Percentiles rank a stretch among this genome's conserved stretches.
Conservation (phyloP, 2,329 filamentous ascomycete genomes). For the Trichoderma atroviride region DNA sequence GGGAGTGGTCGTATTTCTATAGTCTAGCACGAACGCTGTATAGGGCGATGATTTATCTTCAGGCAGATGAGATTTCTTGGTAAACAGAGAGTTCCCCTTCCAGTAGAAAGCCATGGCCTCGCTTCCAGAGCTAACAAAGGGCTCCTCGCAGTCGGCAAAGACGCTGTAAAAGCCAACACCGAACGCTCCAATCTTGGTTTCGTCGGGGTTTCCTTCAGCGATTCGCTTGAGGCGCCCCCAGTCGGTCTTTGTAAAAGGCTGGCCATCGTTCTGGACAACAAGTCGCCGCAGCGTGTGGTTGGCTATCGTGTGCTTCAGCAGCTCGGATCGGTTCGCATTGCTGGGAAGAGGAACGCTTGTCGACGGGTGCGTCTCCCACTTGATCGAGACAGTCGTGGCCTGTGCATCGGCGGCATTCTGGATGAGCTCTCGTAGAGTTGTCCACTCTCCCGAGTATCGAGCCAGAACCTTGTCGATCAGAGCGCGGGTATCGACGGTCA, state of each 20-base stretch:
- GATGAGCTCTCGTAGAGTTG: slow-evolving; percentile 84
- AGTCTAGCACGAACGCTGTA: slow-evolving; percentile 94
- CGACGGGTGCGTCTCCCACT: slow-evolving; percentile 89
- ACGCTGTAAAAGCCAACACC: slow-evolving; percentile 99
- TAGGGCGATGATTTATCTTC: slow-evolving; percentile 66
- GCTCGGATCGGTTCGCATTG: slow-evolving; percentile 66
- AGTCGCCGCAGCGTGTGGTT: slow-evolving; percentile 85
- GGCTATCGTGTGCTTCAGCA: slow-evolving; percentile 79
- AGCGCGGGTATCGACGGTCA: slow-evolving; percentile 95
- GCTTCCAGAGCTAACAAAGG: slow-evolving; percentile 89
- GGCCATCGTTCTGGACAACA: slow-evolving; percentile 91
- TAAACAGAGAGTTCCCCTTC: slow-evolving; percentile 98
- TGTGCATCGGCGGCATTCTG: slow-evolving; percentile 98
- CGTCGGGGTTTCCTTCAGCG: slow-evolving; percentile 97
- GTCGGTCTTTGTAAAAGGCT: slow-evolving; percentile 84
- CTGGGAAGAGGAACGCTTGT: slow-evolving; percentile 70
- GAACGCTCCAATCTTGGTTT: slow-evolving; percentile 98
- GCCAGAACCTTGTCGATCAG: slow-evolving; percentile 97
- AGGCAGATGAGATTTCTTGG: slow-evolving; percentile 77
- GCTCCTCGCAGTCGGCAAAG: slow-evolving; percentile 96
- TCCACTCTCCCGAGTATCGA: slow-evolving; percentile 95
- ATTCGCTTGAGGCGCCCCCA: slow-evolving; percentile 95
- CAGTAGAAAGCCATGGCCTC: slow-evolving; percentile 99
- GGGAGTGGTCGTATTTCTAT: slow-evolving; percentile 84
- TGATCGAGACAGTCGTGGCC: slow-evolving; percentile 84